Base-by-base conservation (phyloP, 1,139 yeast genomes). In the Suhomyces bolitotheri region DNA sequence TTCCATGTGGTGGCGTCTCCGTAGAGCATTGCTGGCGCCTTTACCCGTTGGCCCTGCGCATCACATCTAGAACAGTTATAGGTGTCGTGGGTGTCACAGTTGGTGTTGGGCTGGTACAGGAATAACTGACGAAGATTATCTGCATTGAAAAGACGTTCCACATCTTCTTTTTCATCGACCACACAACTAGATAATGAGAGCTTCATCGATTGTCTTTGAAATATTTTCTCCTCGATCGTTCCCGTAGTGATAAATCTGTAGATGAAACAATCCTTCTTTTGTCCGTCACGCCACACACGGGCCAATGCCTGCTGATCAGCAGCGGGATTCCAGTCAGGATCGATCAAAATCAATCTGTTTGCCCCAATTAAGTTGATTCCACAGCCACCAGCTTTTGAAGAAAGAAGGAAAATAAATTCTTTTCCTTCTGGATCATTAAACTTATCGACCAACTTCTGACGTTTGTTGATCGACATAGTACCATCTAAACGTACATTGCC, bases 271-370 rank as follows among this genome's bases (percentile, higher is more conserved):
- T 87, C 96, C 61, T 92, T 92, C 71, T 87, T 90, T 55, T 92
- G 98, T 0, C 98, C 98, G 64, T 92, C 98, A 70, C 98, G 82
- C 98, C 98, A 92, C 3, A 92, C 96, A 59, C 98, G 77, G 0
- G 98, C 98, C 42, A 92, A 70, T 0, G 98, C 98, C 62, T 92
- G 98, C 58, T 92, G 98, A 57, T 92, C 98, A 2, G 97, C 85
- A 0, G 98, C 98, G 0, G 98, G 98, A 52, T 92, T 92, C 98
- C 98, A 92, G 60, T 94, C 98, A 0, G 98, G 98, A 56, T 92
- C 99, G 52, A 92, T 72, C 38, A 92, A 68, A 19, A 92, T 78
- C 43, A 92, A 69, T 43, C 98, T 72, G 51, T 94, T 92, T 7
- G 98, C 99, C 7, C 98, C 98, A 51, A 92, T 92, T 47, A 92